Base-by-base conservation (phyloP, 2,329 filamentous ascomycete genomes). In the Boeremia lycopersici region DNA sequence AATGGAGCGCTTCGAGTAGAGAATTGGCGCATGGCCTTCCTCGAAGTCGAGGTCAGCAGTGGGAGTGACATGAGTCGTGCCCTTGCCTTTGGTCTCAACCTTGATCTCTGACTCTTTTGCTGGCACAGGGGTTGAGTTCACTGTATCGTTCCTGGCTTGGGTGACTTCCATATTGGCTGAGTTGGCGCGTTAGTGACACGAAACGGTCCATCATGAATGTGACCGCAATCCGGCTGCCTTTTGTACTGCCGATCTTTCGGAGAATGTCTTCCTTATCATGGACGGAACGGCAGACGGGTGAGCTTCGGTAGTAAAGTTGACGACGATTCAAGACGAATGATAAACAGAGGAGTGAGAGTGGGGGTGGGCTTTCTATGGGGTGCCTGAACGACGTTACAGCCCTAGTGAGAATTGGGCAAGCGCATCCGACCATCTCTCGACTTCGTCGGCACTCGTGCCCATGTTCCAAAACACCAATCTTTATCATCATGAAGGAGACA, bases 1-100 rank as follows among this genome's bases (percentile, higher is more conserved):
- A 25, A 72, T 63, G 10, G 68, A 73, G 3, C 56, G 42, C 33
- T 71, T 74, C 52, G 62, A 68, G 51, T 69, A 70, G 6, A 67
- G 23, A 19, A 61, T 39, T 7, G 59, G 56, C 11, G 57, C 55
- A 2, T 51, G 53, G 43, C 53, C 62, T 31, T 67, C 60, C 35
- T 65, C 63, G 7, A 49, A 49, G 12, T 54, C 46, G 30, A 54
- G 29, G 23, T 49, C 41, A 11, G 40, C 40, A 2, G 45, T 40
- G 13, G 40, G 40, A 11, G 45, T n/a, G 9, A 41, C 40, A 25
- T 49, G 34, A 36, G 45, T 49, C n/a, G 41, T 36, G 13, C 28
- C 30, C 17, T 49, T 23, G 19, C 31, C 30, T 19, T 49, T 49
- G 5, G 10, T 33, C 6, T 26, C 35, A 12, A 13, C 25, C 11